These are phyloP conservation scores for Sabuloglossum arenarium DNA, from an alignment of 495 filamentous ascomycete genomes.

Conservation along the genomic window DNA sequence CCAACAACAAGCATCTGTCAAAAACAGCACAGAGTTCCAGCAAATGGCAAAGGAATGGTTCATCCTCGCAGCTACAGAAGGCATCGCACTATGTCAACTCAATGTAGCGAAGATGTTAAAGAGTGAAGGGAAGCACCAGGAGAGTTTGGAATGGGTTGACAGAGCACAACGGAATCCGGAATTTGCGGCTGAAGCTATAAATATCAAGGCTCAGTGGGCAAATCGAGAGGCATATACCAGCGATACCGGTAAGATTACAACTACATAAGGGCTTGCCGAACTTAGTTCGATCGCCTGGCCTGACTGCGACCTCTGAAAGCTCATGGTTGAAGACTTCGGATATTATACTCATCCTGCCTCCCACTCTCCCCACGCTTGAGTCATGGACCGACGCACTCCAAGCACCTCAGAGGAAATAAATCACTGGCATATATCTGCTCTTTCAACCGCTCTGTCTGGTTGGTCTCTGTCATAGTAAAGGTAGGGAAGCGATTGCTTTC, in stretches of 20 bases:
- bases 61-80: background rate
- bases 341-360: too few species aligned
- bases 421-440: too few species aligned
- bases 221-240: background rate
- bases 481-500: too few species aligned
- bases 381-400: too few species aligned
- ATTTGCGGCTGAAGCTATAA: background rate
- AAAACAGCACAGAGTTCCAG: background rate
- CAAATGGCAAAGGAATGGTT: slow-evolving; percentile 1
- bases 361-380: too few species aligned
- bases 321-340: background rate
- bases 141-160: background rate
- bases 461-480: too few species aligned
- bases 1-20: background rate
- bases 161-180: background rate
- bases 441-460: too few species aligned
- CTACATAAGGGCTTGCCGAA: background rate
- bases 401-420: too few species aligned
- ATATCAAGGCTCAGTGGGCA: background rate
- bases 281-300: background rate
- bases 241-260: background rate
- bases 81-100: background rate
- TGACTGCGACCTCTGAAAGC: background rate
- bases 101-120: background rate
- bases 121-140: background rate